Percentiles rank a stretch among this genome's conserved stretches.
Evolutionary conservation across 108 stramenopile genomes (phyloP).

Genomic region (Hondaea fermentalgiana): DNA sequence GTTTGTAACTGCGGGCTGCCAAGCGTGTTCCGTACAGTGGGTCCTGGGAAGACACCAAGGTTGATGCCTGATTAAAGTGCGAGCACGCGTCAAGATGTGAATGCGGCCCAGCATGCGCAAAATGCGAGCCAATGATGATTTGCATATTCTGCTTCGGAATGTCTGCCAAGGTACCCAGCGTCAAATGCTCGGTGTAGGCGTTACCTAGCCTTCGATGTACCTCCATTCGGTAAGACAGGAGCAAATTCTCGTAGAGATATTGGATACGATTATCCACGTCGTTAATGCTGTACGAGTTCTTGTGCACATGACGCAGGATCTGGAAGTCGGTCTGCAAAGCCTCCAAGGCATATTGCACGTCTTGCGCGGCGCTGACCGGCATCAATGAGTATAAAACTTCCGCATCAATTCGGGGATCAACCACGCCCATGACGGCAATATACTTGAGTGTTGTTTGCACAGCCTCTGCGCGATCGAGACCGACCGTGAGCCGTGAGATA

Average conservation of each 20-base stretch:
- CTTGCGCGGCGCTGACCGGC: background rate
- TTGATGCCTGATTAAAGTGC: background rate
- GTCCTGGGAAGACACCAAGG: background rate
- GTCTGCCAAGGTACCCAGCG: background rate
- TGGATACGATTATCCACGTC: background rate
- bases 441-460: background rate
- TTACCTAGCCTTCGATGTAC: background rate
- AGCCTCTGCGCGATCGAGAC: background rate
- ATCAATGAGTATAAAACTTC: background rate
- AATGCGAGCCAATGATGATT: background rate
- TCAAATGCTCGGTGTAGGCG: background rate
- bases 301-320: background rate
- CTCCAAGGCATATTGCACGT: background rate
- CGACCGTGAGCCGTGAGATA: background rate
- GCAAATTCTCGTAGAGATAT: background rate
- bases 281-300: background rate
- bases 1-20: background rate
- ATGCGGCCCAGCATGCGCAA: background rate
- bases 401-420: background rate
- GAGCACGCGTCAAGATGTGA: background rate
- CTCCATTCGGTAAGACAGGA: background rate
- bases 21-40: background rate
- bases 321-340: background rate
- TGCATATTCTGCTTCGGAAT: background rate
- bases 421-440: background rate